Base-by-base conservation (phyloP, 495 filamentous ascomycete genomes). In the Chaetomium fimeti region DNA sequence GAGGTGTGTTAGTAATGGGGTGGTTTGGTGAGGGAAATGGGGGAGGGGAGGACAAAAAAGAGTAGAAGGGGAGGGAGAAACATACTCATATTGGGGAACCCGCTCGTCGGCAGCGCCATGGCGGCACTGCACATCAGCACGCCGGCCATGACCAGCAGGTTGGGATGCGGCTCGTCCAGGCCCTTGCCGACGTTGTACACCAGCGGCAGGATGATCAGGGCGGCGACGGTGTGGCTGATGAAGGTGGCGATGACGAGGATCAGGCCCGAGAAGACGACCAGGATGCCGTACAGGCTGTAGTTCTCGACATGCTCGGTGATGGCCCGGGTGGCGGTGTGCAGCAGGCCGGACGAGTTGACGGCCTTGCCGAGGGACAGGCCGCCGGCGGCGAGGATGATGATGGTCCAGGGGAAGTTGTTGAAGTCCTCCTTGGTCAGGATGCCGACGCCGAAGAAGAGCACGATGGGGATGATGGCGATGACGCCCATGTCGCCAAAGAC, bases 381-480 rank as follows among this genome's bases (percentile, higher is more conserved):
- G 47, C 94, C 94, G 18, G 95, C 94, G 0, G 94, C 94, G 22
- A 99, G 87, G 70, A 99, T 97, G 79, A 99, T 98, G 77, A 99
- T 98, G 28, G 94, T 99, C 94, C 94, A 99, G 38, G 97, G 88
- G 78, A 99, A 99, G 72, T 99, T 99, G 81, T 99, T 99, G 73
- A 99, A 99, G 74, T 99, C 94, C 77, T 98, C 94, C 75, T 99
- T 99, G 29, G 93, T 99, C 15, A 99, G 84, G 72, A 99, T 96
- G 43, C 94, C 94, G 13, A 92, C 91, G 60, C 94, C 94, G 71
- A 98, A 99, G 83, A 99, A 99, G 40, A 96, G 79, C 43, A 94
- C 90, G 47, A 99, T 87, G 9, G 94, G 94, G 64, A 99, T 90
- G 73, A 99, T 95, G 59, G 94, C 94, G 52, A 99, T 89, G 60